Conservation (phyloP, 495 filamentous ascomycete genomes). For the Tetracladium setigerum region DNA sequence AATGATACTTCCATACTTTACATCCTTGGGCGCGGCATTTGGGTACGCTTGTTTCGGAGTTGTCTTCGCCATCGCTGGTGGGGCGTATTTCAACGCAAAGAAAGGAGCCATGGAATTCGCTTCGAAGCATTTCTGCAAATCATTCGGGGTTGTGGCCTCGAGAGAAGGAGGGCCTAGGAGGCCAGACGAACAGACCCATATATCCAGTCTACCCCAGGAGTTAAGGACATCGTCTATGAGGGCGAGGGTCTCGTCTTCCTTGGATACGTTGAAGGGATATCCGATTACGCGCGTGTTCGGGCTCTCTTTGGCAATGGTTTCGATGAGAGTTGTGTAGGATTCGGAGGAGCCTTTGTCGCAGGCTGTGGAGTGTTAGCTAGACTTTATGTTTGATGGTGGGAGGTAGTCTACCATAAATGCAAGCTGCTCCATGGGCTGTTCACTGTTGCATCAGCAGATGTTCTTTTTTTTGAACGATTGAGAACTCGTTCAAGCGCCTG, state of each 20-base stretch:
- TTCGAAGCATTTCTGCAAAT: conserved; percentile 47
- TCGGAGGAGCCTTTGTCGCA: conserved; percentile 13
- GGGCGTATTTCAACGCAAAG: conserved; percentile 55
- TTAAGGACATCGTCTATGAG: conserved; percentile 57
- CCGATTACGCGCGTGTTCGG: conserved; percentile 51
- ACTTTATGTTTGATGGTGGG: background rate
- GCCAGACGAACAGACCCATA: conserved; percentile 49
- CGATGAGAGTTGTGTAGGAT: conserved; percentile 20
- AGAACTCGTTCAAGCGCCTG: background rate
- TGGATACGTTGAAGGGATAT: conserved; percentile 46
- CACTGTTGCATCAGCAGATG: conserved; percentile 6
- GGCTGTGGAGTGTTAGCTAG: conserved; percentile 7
- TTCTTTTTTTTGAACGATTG: conserved; percentile 3
- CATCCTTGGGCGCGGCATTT: conserved; percentile 50
- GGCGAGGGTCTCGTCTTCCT: conserved; percentile 49
- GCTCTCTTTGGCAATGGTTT: conserved; percentile 26
- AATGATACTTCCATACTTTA: conserved; percentile 50
- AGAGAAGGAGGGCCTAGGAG: conserved; percentile 50
- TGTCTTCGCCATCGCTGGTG: conserved; percentile 52
- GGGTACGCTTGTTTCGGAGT: conserved; percentile 45
- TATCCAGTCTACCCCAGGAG: conserved; percentile 48
- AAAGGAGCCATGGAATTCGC: conserved; percentile 52
- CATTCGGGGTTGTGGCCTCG: conserved; percentile 41
- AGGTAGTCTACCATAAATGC: conserved; percentile 43
- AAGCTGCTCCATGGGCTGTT: conserved; percentile 53